phyloP scores from a whole-genome alignment of 106 monocot species.

The Narthecium ossifragum region DNA sequence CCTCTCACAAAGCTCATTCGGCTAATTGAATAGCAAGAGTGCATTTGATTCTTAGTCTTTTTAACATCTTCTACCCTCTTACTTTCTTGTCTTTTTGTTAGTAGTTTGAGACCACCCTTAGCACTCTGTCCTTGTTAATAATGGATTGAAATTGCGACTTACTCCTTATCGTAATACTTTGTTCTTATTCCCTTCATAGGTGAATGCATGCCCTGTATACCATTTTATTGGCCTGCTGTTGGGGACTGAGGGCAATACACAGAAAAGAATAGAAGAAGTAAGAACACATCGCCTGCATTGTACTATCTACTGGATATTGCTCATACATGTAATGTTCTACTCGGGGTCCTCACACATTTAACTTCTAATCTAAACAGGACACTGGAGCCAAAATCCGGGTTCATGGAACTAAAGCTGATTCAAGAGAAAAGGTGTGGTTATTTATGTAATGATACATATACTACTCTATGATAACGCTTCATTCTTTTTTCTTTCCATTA shows the following conservation, averaged over 20 bases:
- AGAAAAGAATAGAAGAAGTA: conserved; percentile 88
- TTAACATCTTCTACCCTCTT: too few species aligned
- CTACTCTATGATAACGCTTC: neutral
- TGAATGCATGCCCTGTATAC: conserved; percentile 51
- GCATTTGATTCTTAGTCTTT: too few species aligned
- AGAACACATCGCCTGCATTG: neutral
- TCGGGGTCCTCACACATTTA: neutral
- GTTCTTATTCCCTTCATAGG: conserved; percentile 30
- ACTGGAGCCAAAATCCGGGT: conserved; percentile 82
- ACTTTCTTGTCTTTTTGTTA: too few species aligned
- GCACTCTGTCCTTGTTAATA: too few species aligned
- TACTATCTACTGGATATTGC: neutral
- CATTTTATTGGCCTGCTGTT: conserved; percentile 71
- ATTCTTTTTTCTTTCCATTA: neutral
- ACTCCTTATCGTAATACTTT: too few species aligned
- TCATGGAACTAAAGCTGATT: conserved; percentile 58
- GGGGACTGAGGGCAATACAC: conserved; percentile 79
- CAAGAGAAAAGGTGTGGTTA: conserved; percentile 73
- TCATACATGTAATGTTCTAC: neutral
- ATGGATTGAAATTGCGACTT: too few species aligned
- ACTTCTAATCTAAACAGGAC: conserved; percentile 39
- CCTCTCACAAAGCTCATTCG: too few species aligned
- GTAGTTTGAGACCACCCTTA: too few species aligned
- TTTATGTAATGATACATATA: neutral
- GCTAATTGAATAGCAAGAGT: too few species aligned